A percentile compares a stretch with the other conserved stretches of the same genome.
These are phyloP conservation scores for Narthecium ossifragum DNA, from an alignment of 106 monocot genomes.

Conservation along the genomic window DNA sequence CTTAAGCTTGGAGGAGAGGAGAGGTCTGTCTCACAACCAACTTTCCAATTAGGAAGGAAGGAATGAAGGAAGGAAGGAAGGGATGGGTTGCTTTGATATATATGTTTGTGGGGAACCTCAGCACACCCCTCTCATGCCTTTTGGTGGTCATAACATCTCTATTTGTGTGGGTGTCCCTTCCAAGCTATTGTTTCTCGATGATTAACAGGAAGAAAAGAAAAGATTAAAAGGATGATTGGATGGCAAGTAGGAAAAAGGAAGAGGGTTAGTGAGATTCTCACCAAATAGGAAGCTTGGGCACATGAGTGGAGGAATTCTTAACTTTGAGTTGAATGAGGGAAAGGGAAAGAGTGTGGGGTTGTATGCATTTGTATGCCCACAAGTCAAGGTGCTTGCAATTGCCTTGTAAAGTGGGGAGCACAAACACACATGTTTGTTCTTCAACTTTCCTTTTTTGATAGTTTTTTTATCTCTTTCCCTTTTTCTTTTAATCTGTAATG, in stretches of 20 bases:
- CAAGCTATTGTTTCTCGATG: background rate
- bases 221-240: background rate
- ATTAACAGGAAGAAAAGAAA: background rate
- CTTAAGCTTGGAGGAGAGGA: constrained; percentile 10
- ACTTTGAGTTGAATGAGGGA: constrained; percentile 11
- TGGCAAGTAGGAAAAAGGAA: background rate
- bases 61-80: background rate
- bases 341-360: constrained; percentile 8
- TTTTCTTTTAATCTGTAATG: background rate
- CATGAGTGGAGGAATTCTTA: too few species aligned
- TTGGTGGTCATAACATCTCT: too few species aligned
- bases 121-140: too few species aligned
- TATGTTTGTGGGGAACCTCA: too few species aligned
- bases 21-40: constrained; percentile 11
- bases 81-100: constrained; percentile 1
- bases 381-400: constrained; percentile 18
- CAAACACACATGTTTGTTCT: background rate
- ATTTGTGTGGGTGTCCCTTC: background rate
- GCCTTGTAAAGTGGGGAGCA: constrained; percentile 4
- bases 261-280: constrained; percentile 5
- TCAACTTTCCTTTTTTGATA: background rate
- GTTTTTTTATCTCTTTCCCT: background rate
- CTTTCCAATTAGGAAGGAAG: background rate
- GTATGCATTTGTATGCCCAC: too few species aligned
- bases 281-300: constrained; percentile 4